Evolutionary conservation across 106 monocot species (phyloP).

Genomic region (Dioscorea alata): DNA sequence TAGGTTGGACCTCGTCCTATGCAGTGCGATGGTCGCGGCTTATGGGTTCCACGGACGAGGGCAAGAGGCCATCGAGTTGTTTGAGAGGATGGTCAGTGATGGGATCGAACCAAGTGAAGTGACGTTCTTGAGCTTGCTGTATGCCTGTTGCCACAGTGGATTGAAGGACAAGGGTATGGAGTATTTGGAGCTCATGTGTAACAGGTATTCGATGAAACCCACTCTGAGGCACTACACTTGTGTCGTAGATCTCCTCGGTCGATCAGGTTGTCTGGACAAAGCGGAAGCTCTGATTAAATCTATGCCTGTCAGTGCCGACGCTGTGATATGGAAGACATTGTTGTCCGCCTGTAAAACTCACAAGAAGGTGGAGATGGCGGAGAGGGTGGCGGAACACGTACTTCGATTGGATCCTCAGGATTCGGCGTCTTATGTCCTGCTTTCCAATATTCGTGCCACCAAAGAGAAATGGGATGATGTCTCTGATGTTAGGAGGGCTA

Average conservation of each 20-base stretch:
- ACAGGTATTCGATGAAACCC: conserved; percentile 34
- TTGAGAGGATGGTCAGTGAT: conserved; percentile 42
- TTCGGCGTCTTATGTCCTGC: conserved; percentile 59
- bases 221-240: conserved; percentile 74
- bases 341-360: conserved; percentile 62
- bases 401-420: conserved; percentile 54
- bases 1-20: conserved; percentile 37
- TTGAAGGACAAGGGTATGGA: conserved; percentile 52
- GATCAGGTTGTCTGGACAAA: conserved; percentile 48
- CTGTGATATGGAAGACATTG: conserved; percentile 78
- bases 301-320: conserved; percentile 51
- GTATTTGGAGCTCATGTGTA: conserved; percentile 46
- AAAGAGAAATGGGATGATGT: conserved; percentile 51
- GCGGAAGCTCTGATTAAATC: conserved; percentile 56
- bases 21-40: conserved; percentile 66
- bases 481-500: conserved; percentile 37
- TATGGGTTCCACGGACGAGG: conserved; percentile 81
- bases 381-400: conserved; percentile 47
- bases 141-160: conserved; percentile 74
- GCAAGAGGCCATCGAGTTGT: conserved; percentile 36
- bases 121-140: conserved; percentile 64
- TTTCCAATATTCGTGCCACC: conserved; percentile 58
- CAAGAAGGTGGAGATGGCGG: conserved; percentile 45
- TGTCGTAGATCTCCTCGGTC: conserved; percentile 69
- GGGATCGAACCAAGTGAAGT: conserved; percentile 59